Base-by-base conservation (phyloP, 352 stramenopile genomes). In the Phytophthora constricta region DNA sequence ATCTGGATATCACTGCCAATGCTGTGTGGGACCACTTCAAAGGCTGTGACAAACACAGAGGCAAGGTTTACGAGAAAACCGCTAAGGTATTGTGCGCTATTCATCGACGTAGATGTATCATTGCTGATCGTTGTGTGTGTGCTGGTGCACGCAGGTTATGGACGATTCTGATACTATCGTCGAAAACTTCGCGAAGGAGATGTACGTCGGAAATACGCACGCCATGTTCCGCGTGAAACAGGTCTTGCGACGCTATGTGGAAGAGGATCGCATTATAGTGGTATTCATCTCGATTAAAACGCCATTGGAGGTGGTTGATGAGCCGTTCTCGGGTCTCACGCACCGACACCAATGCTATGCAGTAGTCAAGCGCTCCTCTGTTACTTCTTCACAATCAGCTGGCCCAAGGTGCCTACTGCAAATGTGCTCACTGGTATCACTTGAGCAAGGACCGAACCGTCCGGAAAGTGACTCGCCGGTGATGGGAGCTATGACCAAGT, bases 351-450 rank as follows among this genome's bases (percentile, higher is more conserved):
- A 79, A 23, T 74, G 62, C 33, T 79, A 79, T 57, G 67, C 65
- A 10, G 71, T 79, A 11, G 65, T 49, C 45, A 79, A 70, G 55
- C 67, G 63, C 14, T 68, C 67, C 19, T 68, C 62, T 1, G 54
- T 68, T 0, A 46, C 62, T 27, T 23, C 48, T 8, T 72, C 65
- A 50, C 54, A 72, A 41, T 68, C 73, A 17, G 27, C 64, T 46
- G 70, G 72, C 34, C 37, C 54, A 7, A 68, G 68, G 33, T 74
- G 77, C 34, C 61, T 90, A 39, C 69, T 92, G 22, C 80, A 89
- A 58, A 81, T 74, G 56, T 85, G 77, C 50, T 72, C 74, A 19
- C 50, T 78, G 13, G 67, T 75, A 45, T 75, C 67, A 13, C 67
- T 75, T 10, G 67, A 75, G 41, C 65, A 73, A 16, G 67, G 67